A percentile compares a stretch with the other conserved stretches of the same genome.
Evolutionary conservation across 179 eudicot species (phyloP).

Genomic region (Drosera spatulata): DNA sequence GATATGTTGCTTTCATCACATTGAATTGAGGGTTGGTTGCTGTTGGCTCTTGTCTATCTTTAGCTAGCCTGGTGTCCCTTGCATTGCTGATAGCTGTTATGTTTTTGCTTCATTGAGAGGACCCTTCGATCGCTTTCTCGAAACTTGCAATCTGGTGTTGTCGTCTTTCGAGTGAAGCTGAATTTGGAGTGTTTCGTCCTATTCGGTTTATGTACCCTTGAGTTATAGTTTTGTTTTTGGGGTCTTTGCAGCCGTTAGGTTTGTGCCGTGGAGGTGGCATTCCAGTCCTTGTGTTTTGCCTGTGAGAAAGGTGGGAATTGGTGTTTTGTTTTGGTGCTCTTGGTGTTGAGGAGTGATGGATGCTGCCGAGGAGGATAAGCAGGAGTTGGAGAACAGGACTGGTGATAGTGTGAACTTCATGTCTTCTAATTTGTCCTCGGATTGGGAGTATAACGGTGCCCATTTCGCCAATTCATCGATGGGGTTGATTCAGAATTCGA

Average conservation of each 20-base stretch:
- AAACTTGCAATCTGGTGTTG: too few relatives aligned
- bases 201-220: too few relatives aligned
- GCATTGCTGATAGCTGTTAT: neutral
- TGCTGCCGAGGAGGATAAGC: conserved; percentile 34
- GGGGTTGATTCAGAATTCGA: conserved; percentile 28
- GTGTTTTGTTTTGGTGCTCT: neutral
- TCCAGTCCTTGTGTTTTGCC: conserved; percentile 5
- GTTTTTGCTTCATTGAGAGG: conserved; percentile 8
- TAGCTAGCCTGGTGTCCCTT: too few relatives aligned
- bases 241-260: neutral
- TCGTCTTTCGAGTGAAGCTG: neutral
- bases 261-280: conserved; percentile 13
- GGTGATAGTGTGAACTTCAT: conserved; percentile 35
- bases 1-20: conserved; percentile 31
- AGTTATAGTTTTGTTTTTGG: too few relatives aligned
- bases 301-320: conserved; percentile 2
- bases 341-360: conserved; percentile 26
- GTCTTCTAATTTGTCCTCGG: conserved; percentile 36
- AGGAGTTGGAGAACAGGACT: conserved; percentile 25
- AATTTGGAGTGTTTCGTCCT: neutral
- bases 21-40: neutral
- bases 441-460: conserved; percentile 45
- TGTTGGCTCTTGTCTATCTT: too few relatives aligned
- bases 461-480: conserved; percentile 36
- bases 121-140: too few relatives aligned